Percentiles rank a stretch among this genome's conserved stretches.
These are phyloP conservation scores for Myxozyma kluyveri DNA, from an alignment of 805 yeast genomes.

Conservation along the genomic window DNA sequence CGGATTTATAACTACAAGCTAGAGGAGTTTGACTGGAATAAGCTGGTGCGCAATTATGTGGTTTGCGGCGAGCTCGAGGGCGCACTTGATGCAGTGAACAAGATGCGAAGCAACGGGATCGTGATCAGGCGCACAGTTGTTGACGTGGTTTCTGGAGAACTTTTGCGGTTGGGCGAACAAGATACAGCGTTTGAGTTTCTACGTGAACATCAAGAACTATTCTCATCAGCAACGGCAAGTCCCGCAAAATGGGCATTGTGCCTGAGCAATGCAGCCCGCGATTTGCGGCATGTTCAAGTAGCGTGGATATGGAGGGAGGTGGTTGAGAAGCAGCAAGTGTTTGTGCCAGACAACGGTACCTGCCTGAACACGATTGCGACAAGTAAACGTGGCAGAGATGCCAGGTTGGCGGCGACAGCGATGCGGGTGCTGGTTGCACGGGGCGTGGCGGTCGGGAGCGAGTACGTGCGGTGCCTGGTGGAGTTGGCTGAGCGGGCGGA, in stretches of 20 bases:
- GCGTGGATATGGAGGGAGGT: slow-evolving; percentile 8
- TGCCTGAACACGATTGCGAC: slow-evolving; percentile 7
- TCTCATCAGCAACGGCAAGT: background rate
- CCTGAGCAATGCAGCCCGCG: background rate
- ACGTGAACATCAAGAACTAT: background rate
- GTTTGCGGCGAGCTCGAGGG: slow-evolving; percentile 3
- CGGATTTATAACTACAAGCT: background rate
- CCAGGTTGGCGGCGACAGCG: slow-evolving; percentile 2
- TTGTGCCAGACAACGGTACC: slow-evolving; percentile 5
- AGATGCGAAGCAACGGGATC: background rate
- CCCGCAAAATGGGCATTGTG: background rate
- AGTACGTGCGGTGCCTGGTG: background rate
- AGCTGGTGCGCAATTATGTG: slow-evolving; percentile 2
- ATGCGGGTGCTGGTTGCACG: slow-evolving; percentile 3
- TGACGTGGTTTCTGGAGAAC: too few species aligned
- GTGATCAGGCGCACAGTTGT: too few species aligned
- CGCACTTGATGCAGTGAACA: slow-evolving; percentile 1
- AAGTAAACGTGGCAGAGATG: slow-evolving; percentile 1
- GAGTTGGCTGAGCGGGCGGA: slow-evolving; percentile 2
- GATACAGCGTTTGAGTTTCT: background rate
- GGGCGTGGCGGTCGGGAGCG: background rate
- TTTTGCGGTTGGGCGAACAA: background rate
- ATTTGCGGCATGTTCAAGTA: background rate
- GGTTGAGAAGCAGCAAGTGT: background rate
- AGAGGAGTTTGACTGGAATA: background rate